Percentiles rank a stretch among this genome's conserved stretches.
Evolutionary conservation across 768 basidiomycete species (phyloP).

Genomic region (Boletus pseudopeckii): DNA sequence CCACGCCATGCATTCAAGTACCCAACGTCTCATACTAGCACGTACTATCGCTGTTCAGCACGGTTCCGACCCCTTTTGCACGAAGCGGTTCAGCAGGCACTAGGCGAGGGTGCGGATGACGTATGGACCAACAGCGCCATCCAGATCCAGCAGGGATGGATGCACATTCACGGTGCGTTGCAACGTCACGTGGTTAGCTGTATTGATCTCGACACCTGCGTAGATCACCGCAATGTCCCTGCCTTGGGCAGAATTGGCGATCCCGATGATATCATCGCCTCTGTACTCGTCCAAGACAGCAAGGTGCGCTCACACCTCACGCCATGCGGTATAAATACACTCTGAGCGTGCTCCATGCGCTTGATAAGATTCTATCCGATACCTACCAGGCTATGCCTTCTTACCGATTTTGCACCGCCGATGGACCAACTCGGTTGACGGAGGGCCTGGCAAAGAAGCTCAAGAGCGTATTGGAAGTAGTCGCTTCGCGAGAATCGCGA

Average conservation of each 20-base stretch:
- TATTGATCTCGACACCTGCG: neutral
- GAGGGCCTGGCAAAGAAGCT: constrained; percentile 58
- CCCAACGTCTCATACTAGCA: neutral
- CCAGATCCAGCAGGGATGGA: constrained; percentile 75
- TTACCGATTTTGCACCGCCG: constrained; percentile 74
- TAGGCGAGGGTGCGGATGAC: constrained; percentile 60
- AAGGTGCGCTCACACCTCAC: constrained; percentile 39
- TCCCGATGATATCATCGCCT: constrained; percentile 79
- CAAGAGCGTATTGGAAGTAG: constrained; percentile 34
- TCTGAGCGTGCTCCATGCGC: neutral
- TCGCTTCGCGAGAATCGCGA: constrained; percentile 30
- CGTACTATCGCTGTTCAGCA: constrained; percentile 36
- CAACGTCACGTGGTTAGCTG: neutral
- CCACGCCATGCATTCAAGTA: neutral
- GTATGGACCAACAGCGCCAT: constrained; percentile 61
- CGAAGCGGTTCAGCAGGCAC: constrained; percentile 49
- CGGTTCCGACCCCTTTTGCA: constrained; percentile 61
- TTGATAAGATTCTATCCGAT: constrained; percentile 55
- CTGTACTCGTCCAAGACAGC: constrained; percentile 68
- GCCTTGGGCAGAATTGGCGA: constrained; percentile 74
- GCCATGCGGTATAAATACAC: neutral
- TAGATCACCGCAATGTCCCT: constrained; percentile 74
- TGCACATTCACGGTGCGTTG: constrained; percentile 68
- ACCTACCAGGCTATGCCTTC: constrained; percentile 85
- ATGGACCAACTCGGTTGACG: constrained; percentile 68